Evolutionary conservation across 208 protist genomes (phyloP), one percentile per base, ranked within the genome.

Genomic region (Leptomonas seymouri): DNA sequence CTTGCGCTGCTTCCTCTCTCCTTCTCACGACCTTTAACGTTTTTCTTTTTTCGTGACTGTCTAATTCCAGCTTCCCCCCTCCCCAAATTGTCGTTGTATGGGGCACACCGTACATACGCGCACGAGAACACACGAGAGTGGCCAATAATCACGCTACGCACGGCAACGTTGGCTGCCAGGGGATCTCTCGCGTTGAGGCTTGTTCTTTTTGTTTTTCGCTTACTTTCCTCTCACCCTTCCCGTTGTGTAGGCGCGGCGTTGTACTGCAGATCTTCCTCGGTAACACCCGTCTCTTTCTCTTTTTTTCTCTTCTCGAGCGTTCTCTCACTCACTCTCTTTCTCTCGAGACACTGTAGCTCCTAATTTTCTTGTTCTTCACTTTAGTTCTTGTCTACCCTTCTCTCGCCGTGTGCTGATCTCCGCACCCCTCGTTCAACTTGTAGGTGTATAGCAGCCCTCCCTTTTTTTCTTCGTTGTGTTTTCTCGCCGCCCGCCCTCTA

Each of bases 331-430:
- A 3, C 9, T 3, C 34, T 39, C 7, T 12, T 9, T 3, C 9
- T 39, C 34, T 3, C 34, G 9, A 9, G 34, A 39, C 9, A 39
- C 3, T 9, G 3, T 39, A 39, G 34, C 34, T 39, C 34, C 3
- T 9, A 39, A 62, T 64, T 39, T 56, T 45, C 44, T 28, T 20
- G 12, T 25, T n/a, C 30, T 30, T 62, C 46, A 54, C 39, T 63
- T 31, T 46, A 16, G 21, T 42, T 9, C 51, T 54, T 56, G 36
- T 49, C 54, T 34, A 31, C 67, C 54, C 57, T 41, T 51, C 68
- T 44, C 59, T n/a, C 51, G 51, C 46, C 30, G 54, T 46, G 66
- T 71, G 54, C 57, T 41, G 1, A n/a, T 18, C 46, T 51, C 46
- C 36, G 21, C 31, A 44, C 9, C n/a, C 44, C 15, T 39, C 65